phyloP scores from a whole-genome alignment of 164 flowering plant genomes.

The Macadamia tetraphylla region DNA sequence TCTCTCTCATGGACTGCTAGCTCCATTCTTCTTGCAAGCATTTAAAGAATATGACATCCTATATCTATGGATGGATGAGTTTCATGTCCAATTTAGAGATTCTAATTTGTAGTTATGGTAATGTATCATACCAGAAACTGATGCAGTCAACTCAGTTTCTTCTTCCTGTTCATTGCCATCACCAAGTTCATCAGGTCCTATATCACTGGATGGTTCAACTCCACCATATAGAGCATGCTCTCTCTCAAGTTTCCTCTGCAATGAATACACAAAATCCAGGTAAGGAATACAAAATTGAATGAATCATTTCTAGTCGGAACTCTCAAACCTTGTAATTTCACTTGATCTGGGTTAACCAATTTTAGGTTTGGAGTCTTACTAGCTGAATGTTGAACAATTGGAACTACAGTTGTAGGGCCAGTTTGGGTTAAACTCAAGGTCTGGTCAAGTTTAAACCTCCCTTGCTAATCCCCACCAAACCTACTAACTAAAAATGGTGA shows the following conservation, averaged over 20 bases:
- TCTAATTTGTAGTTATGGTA: not conserved
- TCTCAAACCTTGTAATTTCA: no score
- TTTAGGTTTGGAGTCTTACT: no score
- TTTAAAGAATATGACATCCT: not conserved
- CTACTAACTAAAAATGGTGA: no score
- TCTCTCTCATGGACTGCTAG: not conserved
- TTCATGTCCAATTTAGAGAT: not conserved
- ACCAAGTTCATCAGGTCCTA: conserved; percentile 28
- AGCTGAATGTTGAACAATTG: no score
- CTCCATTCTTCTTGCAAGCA: not conserved
- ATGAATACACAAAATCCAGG: conserved; percentile 2
- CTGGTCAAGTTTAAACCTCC: no score
- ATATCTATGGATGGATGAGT: not conserved
- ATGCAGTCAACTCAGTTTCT: conserved; percentile 30
- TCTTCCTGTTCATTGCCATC: conserved; percentile 38
- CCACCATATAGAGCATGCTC: conserved; percentile 47
- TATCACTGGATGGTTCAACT: conserved; percentile 30
- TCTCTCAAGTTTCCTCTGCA: conserved; percentile 69
- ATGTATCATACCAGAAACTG: conserved; percentile 44
- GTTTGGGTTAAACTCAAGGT: no score
- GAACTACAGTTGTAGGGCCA: no score
- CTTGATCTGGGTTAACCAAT: not conserved
- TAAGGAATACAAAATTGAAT: not conserved
- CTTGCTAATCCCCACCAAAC: no score
- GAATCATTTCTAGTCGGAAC: no score